Percentiles rank a stretch among this genome's conserved stretches.
phyloP scores from a whole-genome alignment of 2,329 filamentous ascomycete genomes.

The Pseudogymnoascus sp. region DNA sequence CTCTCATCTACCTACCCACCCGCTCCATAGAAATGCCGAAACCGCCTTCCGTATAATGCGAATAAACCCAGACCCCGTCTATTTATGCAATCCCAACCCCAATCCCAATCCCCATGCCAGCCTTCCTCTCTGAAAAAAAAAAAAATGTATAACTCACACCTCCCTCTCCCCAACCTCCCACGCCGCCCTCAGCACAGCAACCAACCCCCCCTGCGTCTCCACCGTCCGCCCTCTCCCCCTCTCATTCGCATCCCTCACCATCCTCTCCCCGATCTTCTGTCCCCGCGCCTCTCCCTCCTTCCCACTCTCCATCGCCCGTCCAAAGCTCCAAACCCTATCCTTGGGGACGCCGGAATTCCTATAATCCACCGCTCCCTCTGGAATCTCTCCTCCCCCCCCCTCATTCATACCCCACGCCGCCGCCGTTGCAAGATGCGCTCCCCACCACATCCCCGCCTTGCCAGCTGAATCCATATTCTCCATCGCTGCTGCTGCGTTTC shows the following conservation, averaged over 20 bases:
- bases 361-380: constrained; percentile 40
- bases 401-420: constrained; percentile 18
- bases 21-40: not conserved
- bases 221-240: constrained; percentile 75
- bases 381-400: constrained; percentile 26
- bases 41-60: not conserved
- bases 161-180: constrained; percentile 43
- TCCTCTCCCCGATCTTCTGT: constrained; percentile 1
- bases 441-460: constrained; percentile 87
- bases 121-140: too few relatives aligned
- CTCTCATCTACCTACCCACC: too few relatives aligned
- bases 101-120: not conserved
- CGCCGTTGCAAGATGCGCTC: constrained; percentile 33
- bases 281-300: not conserved
- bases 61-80: not conserved
- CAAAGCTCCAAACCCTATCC: constrained; percentile 33
- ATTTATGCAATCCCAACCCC: not conserved
- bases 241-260: constrained; percentile 55
- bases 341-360: constrained; percentile 42
- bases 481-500: constrained; percentile 68
- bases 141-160: not conserved
- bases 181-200: constrained; percentile 68
- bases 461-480: constrained; percentile 58
- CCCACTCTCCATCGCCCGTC: constrained; percentile 5
- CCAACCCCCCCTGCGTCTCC: constrained; percentile 77